Percentiles rank a stretch among this genome's conserved stretches.
phyloP scores from a whole-genome alignment of 768 basidiomycete genomes.

The Termitomyces sp. region DNA sequence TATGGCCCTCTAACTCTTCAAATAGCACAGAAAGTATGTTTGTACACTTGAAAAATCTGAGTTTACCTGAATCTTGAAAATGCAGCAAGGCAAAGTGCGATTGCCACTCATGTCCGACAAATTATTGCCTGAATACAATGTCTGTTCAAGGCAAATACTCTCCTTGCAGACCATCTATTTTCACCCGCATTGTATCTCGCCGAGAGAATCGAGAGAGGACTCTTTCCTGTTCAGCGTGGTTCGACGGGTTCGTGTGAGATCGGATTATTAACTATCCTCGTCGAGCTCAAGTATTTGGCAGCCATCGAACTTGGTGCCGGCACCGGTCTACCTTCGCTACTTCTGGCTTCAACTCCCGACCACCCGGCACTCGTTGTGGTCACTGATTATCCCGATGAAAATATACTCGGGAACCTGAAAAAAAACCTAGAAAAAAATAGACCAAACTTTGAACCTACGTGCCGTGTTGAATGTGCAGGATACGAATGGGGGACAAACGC shows the following conservation, averaged over 20 bases:
- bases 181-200: constrained; percentile 64
- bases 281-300: constrained; percentile 18
- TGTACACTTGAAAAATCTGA: background rate
- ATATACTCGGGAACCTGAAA: constrained; percentile 51
- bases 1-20: constrained; percentile 53
- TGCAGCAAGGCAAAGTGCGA: constrained; percentile 57
- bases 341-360: constrained; percentile 38
- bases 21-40: constrained; percentile 52
- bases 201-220: constrained; percentile 54
- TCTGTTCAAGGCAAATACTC: constrained; percentile 52
- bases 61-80: background rate
- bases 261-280: background rate
- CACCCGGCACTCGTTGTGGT: constrained; percentile 51
- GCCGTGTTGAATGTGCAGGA: constrained; percentile 39
- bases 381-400: constrained; percentile 66
- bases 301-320: constrained; percentile 74
- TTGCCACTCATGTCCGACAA: constrained; percentile 3
- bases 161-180: constrained; percentile 70
- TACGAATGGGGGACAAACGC: constrained; percentile 64
- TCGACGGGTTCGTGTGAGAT: constrained; percentile 30
- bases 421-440: constrained; percentile 51
- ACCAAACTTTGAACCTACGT: constrained; percentile 26
- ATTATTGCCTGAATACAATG: constrained; percentile 7
- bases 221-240: constrained; percentile 34
- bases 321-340: constrained; percentile 59